Base-by-base conservation (phyloP, 805 yeast species). In the Candida tallmaniae region DNA sequence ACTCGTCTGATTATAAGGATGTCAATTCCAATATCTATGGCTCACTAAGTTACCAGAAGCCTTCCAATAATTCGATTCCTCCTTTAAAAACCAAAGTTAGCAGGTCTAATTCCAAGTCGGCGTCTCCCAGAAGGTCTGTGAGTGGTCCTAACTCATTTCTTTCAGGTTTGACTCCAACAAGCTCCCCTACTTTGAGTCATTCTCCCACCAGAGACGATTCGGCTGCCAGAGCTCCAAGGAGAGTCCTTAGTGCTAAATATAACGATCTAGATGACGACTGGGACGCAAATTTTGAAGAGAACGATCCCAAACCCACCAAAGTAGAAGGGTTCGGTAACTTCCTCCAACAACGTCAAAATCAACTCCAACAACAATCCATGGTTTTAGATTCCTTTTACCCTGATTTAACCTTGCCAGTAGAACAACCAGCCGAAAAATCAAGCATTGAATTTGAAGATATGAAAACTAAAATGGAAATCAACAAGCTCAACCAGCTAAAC, bases 211-310 rank as follows among this genome's bases (percentile, higher is more conserved):
- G n/a, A n/a, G n/a, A n/a, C n/a, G n/a, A n/a, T n/a, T n/a, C n/a
- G n/a, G n/a, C n/a, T n/a, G 44, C 41, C 4, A 36, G 30, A 19
- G 36, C 16, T 24, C 23, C 28, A 13, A 42, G 31, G 29, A 22
- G 38, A 41, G 29, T 29, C 35, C 44, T 20, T 15, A 55, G 35
- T 35, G 40, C 46, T n/a, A 44, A 49, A 37, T 82, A 80, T 51
- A 65, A 78, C 28, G 95, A 88, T 52, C 62, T 80, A 38, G 96
- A 88, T 54, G 95, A 84, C 47, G 96, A 87, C 57, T 88, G 96
- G 96, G 90, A 87, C 55, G 94, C 76, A 13, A 68, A 59, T 13
- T 46, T 90, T 9, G 81, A 78, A 28, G 41, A 39, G 6, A 20
- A 27, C 19, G 15, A 8, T 16, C 20, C 13, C n/a, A 13, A 14